Conservation (phyloP, 1,284 basidiomycete species). For the Moesziomyces sp. region DNA sequence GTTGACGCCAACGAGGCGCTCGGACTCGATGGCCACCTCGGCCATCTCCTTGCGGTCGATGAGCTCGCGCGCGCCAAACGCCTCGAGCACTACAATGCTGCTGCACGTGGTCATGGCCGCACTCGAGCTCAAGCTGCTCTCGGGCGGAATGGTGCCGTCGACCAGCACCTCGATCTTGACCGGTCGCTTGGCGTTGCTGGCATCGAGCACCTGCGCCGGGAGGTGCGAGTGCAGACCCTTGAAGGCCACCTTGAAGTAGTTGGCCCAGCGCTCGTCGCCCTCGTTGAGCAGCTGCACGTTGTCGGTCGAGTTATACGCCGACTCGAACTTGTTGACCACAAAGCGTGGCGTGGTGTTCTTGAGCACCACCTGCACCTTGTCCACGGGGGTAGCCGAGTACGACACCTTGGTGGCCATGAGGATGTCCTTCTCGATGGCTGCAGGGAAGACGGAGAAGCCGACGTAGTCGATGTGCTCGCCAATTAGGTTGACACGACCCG, state of each 20-base stretch:
- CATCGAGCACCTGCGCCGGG: constrained; percentile 27
- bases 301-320: constrained; percentile 31
- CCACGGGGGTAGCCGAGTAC: constrained; percentile 5
- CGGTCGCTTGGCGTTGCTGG: constrained; percentile 23
- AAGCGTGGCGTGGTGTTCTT: constrained; percentile 59
- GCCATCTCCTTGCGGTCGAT: constrained; percentile 62
- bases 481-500: constrained; percentile 65
- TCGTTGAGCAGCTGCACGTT: constrained; percentile 49
- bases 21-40: constrained; percentile 63
- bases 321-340: constrained; percentile 41
- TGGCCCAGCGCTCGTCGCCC: constrained; percentile 63
- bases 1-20: constrained; percentile 63
- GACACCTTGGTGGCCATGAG: constrained; percentile 62
- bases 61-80: constrained; percentile 51
- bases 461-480: constrained; percentile 66
- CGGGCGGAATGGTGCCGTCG: constrained; percentile 65
- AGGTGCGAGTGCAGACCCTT: constrained; percentile 63
- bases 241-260: constrained; percentile 66
- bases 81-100: constrained; percentile 61
- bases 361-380: constrained; percentile 34
- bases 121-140: constrained; percentile 54
- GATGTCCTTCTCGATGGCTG: constrained; percentile 66
- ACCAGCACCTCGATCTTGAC: constrained; percentile 59
- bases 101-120: constrained; percentile 66
- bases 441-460: constrained; percentile 64